Percentiles rank a stretch among this genome's conserved stretches.
phyloP scores from a whole-genome alignment of 139 green algal species.

The Trebouxia sp. region DNA sequence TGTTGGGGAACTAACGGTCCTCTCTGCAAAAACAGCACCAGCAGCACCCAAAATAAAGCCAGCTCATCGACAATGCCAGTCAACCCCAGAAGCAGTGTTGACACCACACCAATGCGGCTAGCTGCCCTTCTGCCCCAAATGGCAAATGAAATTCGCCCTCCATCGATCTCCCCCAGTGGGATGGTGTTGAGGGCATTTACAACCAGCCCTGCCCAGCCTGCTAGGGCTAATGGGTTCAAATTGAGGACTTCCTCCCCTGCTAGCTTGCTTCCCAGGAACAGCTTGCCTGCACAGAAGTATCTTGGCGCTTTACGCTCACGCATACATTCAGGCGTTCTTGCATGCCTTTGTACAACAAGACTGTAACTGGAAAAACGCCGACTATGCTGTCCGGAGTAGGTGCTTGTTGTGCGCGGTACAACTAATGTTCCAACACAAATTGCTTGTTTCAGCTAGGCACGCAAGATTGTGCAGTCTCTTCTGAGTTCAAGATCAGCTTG shows the following conservation, averaged over 20 bases:
- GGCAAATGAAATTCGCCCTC: slow-evolving; percentile 63
- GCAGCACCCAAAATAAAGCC: slow-evolving; percentile 78
- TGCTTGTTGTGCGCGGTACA: too few relatives aligned
- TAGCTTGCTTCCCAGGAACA: slow-evolving; percentile 44
- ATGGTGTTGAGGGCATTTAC: slow-evolving; percentile 69
- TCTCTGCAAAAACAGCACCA: slow-evolving; percentile 76
- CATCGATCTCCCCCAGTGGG: slow-evolving; percentile 75
- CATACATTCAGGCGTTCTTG: too few relatives aligned
- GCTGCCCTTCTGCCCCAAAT: slow-evolving; percentile 50
- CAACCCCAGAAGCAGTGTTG: slow-evolving; percentile 62
- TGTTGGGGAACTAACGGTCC: slow-evolving; percentile 66
- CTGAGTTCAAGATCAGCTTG: too few relatives aligned
- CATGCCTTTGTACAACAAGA: too few relatives aligned
- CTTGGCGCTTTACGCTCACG: too few relatives aligned
- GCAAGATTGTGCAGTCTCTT: too few relatives aligned
- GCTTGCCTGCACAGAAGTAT: slow-evolving; percentile 56
- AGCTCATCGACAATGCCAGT: slow-evolving; percentile 60
- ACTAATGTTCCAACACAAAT: too few relatives aligned
- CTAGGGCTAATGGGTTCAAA: slow-evolving; percentile 66
- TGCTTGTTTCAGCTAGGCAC: too few relatives aligned
- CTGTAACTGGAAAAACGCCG: too few relatives aligned
- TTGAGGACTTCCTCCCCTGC: slow-evolving; percentile 37
- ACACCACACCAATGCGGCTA: slow-evolving; percentile 52
- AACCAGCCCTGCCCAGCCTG: slow-evolving; percentile 76
- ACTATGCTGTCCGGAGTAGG: too few relatives aligned